phyloP scores from a whole-genome alignment of 2,329 filamentous ascomycete genomes.

The Stenocarpella maydis region DNA sequence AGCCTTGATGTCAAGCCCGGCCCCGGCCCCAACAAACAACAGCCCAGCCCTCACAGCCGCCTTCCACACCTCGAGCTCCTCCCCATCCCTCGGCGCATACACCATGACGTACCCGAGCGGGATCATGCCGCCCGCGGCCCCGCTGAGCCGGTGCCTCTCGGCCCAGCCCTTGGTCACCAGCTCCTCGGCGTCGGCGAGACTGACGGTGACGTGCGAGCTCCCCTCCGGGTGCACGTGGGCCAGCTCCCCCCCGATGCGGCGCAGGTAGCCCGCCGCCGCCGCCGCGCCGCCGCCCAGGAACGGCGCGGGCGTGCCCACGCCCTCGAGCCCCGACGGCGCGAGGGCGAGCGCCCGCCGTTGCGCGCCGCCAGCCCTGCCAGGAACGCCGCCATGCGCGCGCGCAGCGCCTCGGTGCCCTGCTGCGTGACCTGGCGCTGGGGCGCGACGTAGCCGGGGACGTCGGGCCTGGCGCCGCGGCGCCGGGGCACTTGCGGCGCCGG shows the following conservation, averaged over 20 bases:
- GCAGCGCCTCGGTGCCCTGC: slow-evolving; percentile 29
- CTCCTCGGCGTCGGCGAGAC: slow-evolving; percentile 47
- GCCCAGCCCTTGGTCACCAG: slow-evolving; percentile 50
- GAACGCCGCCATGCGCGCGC: slow-evolving; percentile 41
- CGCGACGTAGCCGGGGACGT: slow-evolving; percentile 46
- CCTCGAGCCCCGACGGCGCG: slow-evolving; percentile 45
- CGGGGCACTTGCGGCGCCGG: slow-evolving; percentile 35
- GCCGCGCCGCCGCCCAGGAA: slow-evolving; percentile 35
- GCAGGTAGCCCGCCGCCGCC: slow-evolving; percentile 35
- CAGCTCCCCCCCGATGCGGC: slow-evolving; percentile 43
- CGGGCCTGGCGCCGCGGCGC: slow-evolving; percentile 40
- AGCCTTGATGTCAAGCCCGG: neutral
- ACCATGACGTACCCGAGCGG: slow-evolving; percentile 50
- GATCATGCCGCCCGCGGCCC: slow-evolving; percentile 37
- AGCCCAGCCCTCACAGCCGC: slow-evolving; percentile 37
- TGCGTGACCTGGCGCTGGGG: slow-evolving; percentile 51
- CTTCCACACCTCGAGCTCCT: slow-evolving; percentile 46
- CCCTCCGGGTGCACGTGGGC: slow-evolving; percentile 51
- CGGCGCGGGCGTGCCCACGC: slow-evolving; percentile 43
- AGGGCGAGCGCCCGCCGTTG: slow-evolving; percentile 43
- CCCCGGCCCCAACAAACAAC: slow-evolving; percentile 25
- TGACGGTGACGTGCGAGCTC: slow-evolving; percentile 49
- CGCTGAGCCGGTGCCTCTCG: slow-evolving; percentile 49
- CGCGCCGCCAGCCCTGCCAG: slow-evolving; percentile 38
- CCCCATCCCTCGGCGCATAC: slow-evolving; percentile 50